A percentile compares a stretch with the other conserved stretches of the same genome.
phyloP scores from a whole-genome alignment of 768 basidiomycete species.

The Phylloporus arenicola region DNA sequence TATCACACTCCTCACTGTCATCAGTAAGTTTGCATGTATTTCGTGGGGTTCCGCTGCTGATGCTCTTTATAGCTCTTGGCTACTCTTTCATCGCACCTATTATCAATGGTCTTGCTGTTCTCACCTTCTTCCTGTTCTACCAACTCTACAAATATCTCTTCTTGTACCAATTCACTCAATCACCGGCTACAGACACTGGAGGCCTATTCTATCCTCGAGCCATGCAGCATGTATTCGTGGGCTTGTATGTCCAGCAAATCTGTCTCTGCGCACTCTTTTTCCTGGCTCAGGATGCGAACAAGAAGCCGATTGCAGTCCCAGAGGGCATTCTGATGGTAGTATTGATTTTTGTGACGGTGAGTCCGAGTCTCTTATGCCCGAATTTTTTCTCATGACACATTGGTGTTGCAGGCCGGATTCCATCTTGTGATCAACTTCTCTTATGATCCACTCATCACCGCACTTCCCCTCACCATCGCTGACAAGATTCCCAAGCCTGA shows the following conservation, averaged over 20 bases:
- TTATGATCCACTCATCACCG: constrained; percentile 69
- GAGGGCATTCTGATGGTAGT: constrained; percentile 84
- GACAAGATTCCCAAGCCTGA: constrained; percentile 50
- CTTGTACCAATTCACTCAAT: constrained; percentile 73
- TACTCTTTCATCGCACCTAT: constrained; percentile 91
- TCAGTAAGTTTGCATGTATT: constrained; percentile 46
- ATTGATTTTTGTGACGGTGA: constrained; percentile 76
- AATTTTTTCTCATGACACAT: background rate
- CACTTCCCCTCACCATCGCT: constrained; percentile 75
- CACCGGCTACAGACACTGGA: constrained; percentile 70
- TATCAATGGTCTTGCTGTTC: constrained; percentile 84
- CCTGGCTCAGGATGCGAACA: constrained; percentile 57
- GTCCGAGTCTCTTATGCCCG: constrained; percentile 16
- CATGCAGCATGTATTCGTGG: constrained; percentile 88
- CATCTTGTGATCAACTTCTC: constrained; percentile 71
- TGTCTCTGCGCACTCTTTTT: constrained; percentile 89
- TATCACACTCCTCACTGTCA: constrained; percentile 76
- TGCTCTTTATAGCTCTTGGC: constrained; percentile 46
- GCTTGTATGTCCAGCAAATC: constrained; percentile 85
- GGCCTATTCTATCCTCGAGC: constrained; percentile 96
- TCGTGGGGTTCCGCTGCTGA: background rate
- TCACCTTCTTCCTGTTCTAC: constrained; percentile 81
- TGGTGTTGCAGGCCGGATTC: constrained; percentile 47
- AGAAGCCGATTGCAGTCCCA: constrained; percentile 52
- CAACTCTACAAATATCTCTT: constrained; percentile 83